A percentile compares a stretch with the other conserved stretches of the same genome.
phyloP scores from a whole-genome alignment of 495 filamentous ascomycete species.

The Echria macrotheca region DNA sequence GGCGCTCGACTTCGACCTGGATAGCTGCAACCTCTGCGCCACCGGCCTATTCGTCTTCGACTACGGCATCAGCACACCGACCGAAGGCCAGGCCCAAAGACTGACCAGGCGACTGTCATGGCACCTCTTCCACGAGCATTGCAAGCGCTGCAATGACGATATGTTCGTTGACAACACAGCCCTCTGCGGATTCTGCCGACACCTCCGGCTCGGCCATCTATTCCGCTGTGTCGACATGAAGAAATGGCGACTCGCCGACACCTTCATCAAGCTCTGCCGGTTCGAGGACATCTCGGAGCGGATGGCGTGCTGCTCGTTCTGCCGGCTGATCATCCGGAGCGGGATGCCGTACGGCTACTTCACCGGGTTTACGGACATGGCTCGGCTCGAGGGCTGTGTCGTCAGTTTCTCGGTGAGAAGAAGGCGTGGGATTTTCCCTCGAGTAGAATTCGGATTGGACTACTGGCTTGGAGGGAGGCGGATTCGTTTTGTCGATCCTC shows the following conservation, averaged over 20 bases:
- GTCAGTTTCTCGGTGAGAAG: no score
- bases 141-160: neutral
- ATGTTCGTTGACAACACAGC: neutral
- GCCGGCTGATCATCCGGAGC: neutral
- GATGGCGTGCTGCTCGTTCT: neutral
- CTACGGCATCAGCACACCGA: no score
- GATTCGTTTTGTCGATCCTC: no score
- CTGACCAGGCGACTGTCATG: neutral
- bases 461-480: no score
- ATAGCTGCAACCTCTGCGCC: no score
- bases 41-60: no score
- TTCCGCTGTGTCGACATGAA: conserved; percentile 1
- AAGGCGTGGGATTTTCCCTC: no score
- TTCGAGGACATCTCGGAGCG: neutral
- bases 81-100: neutral
- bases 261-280: conserved; percentile 1
- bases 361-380: conserved; percentile 37
- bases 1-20: no score
- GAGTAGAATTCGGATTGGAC: no score
- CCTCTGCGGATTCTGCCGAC: conserved; percentile 5
- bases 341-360: conserved; percentile 2
- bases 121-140: conserved; percentile 2
- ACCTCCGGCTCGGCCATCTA: conserved; percentile 4
- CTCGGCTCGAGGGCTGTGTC: no score
- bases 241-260: neutral